phyloP scores from a whole-genome alignment of 805 yeast genomes.

The Lipomyces starkeyi region DNA sequence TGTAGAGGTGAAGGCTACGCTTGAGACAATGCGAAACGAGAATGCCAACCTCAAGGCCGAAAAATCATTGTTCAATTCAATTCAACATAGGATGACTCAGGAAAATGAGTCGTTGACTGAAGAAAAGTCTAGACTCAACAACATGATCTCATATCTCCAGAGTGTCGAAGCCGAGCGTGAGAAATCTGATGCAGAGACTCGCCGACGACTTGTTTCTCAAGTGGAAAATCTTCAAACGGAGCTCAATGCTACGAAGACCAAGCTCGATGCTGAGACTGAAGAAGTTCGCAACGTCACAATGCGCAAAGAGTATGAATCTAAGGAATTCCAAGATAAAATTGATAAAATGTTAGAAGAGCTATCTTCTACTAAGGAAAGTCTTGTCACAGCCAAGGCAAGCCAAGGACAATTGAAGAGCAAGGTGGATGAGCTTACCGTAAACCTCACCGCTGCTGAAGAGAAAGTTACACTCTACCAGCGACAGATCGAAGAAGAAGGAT shows the following conservation, averaged over 20 bases:
- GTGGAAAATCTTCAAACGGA: slow-evolving; percentile 58
- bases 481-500: slow-evolving; percentile 43
- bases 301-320: slow-evolving; percentile 62
- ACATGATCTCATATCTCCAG: slow-evolving; percentile 65
- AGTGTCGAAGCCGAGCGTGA: slow-evolving; percentile 67
- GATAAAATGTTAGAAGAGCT: slow-evolving; percentile 59
- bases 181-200: slow-evolving; percentile 54
- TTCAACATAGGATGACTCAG: slow-evolving; percentile 57
- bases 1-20: slow-evolving; percentile 55
- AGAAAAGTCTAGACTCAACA: slow-evolving; percentile 65
- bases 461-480: slow-evolving; percentile 40
- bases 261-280: slow-evolving; percentile 54
- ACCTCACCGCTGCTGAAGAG: slow-evolving; percentile 43
- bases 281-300: slow-evolving; percentile 61
- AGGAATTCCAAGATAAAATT: slow-evolving; percentile 64
- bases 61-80: slow-evolving; percentile 55
- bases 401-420: slow-evolving; percentile 52
- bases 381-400: slow-evolving; percentile 51
- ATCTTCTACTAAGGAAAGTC: slow-evolving; percentile 50
- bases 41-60: slow-evolving; percentile 61
- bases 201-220: slow-evolving; percentile 56
- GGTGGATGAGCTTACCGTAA: slow-evolving; percentile 47
- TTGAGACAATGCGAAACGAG: slow-evolving; percentile 55
- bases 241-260: slow-evolving; percentile 52
- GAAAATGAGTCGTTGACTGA: slow-evolving; percentile 60